phyloP scores from a whole-genome alignment of 208 protist genomes.

The Wallacemonas sp. region DNA sequence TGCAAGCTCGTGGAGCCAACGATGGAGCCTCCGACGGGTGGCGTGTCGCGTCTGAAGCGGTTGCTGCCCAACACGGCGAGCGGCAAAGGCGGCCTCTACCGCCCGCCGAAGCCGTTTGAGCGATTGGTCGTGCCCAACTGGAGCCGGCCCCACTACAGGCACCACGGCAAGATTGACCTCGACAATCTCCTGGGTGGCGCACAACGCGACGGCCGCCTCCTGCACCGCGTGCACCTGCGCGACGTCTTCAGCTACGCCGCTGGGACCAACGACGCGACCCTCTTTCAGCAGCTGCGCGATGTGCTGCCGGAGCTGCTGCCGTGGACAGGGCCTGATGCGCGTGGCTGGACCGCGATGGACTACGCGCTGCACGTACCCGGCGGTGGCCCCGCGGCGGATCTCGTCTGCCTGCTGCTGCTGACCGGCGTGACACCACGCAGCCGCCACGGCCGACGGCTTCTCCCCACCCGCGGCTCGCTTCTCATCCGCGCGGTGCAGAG shows the following conservation, averaged over 20 bases:
- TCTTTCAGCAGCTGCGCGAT: constrained; percentile 16
- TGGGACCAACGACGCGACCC: constrained; percentile 26
- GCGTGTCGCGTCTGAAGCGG: constrained; percentile 6
- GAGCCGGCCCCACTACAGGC: neutral
- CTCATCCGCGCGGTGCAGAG: constrained; percentile 34
- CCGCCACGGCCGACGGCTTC: constrained; percentile 34
- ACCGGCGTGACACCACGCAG: constrained; percentile 36
- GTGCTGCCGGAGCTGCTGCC: constrained; percentile 50
- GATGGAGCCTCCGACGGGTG: constrained; percentile 28
- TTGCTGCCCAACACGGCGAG: constrained; percentile 34
- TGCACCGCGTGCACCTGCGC: constrained; percentile 53
- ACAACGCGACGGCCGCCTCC: constrained; percentile 15
- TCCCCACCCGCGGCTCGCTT: neutral
- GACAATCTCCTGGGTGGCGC: no score
- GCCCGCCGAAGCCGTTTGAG: constrained; percentile 42
- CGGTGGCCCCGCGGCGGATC: constrained; percentile 13
- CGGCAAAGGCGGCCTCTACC: constrained; percentile 39
- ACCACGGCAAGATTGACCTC: no score
- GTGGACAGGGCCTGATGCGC: constrained; percentile 55
- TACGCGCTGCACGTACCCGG: constrained; percentile 38
- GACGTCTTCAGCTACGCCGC: constrained; percentile 82
- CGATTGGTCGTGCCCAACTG: constrained; percentile 46
- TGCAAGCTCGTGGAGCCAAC: constrained; percentile 46
- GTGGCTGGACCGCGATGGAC: constrained; percentile 72
- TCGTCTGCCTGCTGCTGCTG: constrained; percentile 45